Evolutionary conservation across 1,284 basidiomycete genomes (phyloP).

Genomic region (Puccinia horiana): DNA sequence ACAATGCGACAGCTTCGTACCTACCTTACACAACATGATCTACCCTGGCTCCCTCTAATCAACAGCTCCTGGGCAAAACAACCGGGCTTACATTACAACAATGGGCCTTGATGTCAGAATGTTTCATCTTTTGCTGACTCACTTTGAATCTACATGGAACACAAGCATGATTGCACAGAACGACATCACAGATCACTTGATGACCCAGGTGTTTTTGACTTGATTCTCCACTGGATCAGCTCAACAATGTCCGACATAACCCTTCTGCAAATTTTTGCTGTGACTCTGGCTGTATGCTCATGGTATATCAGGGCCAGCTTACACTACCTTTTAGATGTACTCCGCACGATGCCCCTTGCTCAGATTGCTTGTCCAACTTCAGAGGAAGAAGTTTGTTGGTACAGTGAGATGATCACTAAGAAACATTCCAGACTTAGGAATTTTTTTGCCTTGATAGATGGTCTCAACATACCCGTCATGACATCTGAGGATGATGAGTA

Average conservation of each 20-base stretch:
- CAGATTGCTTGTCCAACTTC: background rate
- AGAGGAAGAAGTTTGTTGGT: background rate
- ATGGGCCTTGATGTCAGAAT: background rate
- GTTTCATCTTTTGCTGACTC: background rate
- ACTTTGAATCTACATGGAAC: background rate
- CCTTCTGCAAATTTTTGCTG: background rate
- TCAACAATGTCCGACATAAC: background rate
- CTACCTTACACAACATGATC: background rate
- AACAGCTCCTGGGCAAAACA: background rate
- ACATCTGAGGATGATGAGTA: background rate
- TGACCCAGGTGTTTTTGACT: background rate
- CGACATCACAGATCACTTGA: background rate
- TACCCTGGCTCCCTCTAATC: background rate
- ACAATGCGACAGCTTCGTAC: background rate
- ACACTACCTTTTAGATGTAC: background rate
- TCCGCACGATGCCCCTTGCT: background rate
- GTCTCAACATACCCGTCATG: background rate
- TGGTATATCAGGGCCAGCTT: background rate
- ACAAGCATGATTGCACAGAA: background rate
- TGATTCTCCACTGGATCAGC: background rate
- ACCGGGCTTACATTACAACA: background rate
- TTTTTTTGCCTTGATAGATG: constrained; percentile 17
- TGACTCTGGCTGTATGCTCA: background rate
- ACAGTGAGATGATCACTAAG: background rate
- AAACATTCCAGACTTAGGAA: background rate